These are phyloP conservation scores for Naganishia sp. DNA, from an alignment of 1,284 basidiomycete species.

Conservation along the genomic window DNA sequence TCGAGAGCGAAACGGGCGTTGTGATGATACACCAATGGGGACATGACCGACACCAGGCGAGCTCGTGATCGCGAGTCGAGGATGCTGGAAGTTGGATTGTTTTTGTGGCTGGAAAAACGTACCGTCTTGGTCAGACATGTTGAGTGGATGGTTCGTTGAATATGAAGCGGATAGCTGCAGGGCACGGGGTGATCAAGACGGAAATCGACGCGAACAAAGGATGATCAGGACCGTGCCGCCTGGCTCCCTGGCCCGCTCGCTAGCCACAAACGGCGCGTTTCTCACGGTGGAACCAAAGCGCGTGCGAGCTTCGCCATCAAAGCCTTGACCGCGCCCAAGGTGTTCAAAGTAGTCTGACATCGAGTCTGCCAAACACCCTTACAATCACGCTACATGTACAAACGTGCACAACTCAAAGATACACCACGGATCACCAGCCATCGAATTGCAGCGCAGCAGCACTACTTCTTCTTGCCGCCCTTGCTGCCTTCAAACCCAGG, in stretches of 20 bases:
- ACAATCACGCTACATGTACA: conserved; percentile 2
- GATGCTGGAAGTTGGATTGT: conserved; percentile 14
- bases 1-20: neutral
- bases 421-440: neutral
- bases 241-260: neutral
- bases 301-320: neutral
- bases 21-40: conserved; percentile 1
- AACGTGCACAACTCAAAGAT: conserved; percentile 7
- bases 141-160: conserved; percentile 6
- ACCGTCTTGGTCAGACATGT: conserved; percentile 31
- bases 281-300: conserved; percentile 3
- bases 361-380: neutral
- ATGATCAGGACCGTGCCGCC: neutral
- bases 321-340: neutral
- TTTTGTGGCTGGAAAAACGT: conserved; percentile 27
- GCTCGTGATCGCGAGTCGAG: conserved; percentile 15
- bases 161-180: neutral
- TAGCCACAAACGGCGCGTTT: neutral
- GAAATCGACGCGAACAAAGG: conserved; percentile 1
- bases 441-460: neutral
- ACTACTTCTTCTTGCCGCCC: conserved; percentile 20
- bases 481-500: conserved; percentile 26
- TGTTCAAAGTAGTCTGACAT: neutral
- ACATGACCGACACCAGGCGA: conserved; percentile 16
- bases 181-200: neutral